These are phyloP conservation scores for Aspergillus fumigatus DNA, from an alignment of 2,329 filamentous ascomycete species.

Conservation along the genomic window DNA sequence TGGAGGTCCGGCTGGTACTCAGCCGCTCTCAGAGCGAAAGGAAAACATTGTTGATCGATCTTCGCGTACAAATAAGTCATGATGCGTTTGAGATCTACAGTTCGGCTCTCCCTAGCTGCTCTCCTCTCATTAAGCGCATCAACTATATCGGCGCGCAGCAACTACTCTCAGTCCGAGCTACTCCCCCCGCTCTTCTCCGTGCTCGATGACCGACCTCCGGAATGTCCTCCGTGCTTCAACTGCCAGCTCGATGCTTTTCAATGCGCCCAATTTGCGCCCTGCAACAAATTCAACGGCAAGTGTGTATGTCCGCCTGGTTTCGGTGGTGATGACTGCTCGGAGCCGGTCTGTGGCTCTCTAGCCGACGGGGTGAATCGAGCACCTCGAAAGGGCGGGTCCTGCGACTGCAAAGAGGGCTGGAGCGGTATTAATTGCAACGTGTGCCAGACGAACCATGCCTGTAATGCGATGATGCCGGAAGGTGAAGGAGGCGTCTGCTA, in stretches of 20 bases:
- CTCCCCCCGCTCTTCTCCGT: slow-evolving; percentile 64
- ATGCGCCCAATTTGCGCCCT: slow-evolving; percentile 85
- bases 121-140: slow-evolving; percentile 22
- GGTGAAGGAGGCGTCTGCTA: slow-evolving; percentile 85
- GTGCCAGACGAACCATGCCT: slow-evolving; percentile 77
- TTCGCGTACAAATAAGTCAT: slow-evolving; percentile 10
- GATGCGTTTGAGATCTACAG: slow-evolving; percentile 24
- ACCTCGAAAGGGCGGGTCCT: slow-evolving; percentile 65
- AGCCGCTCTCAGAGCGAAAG: neutral
- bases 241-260: slow-evolving; percentile 89
- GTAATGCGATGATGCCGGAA: slow-evolving; percentile 80
- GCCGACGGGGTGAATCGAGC: slow-evolving; percentile 74
- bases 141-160: slow-evolving; percentile 31
- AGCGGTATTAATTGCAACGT: slow-evolving; percentile 97
- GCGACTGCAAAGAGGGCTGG: slow-evolving; percentile 91
- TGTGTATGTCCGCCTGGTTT: slow-evolving; percentile 90
- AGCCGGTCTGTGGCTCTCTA: slow-evolving; percentile 87
- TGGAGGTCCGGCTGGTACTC: neutral
- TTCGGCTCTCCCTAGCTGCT: slow-evolving; percentile 22
- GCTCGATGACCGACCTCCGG: slow-evolving; percentile 63
- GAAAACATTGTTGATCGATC: neutral
- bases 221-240: slow-evolving; percentile 71
- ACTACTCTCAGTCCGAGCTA: slow-evolving; percentile 58
- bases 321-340: slow-evolving; percentile 86
- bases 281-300: slow-evolving; percentile 85